Evolutionary conservation across 164 flowering plant genomes (phyloP).

Genomic region (Taxillus chinensis): DNA sequence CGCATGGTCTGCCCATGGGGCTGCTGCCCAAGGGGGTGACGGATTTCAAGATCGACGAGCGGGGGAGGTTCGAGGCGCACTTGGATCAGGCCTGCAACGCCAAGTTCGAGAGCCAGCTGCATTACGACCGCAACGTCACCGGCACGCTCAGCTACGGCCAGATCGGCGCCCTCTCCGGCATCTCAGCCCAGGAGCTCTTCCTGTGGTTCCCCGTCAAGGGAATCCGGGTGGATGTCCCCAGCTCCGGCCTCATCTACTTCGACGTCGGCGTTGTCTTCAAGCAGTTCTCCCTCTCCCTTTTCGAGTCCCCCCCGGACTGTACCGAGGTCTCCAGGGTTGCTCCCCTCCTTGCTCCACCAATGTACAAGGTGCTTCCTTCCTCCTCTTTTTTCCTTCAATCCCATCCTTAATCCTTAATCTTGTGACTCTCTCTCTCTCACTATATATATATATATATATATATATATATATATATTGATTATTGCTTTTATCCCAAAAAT

Average conservation of each 20-base stretch:
- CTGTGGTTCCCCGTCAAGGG: slow-evolving; percentile 43
- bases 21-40: slow-evolving; percentile 34
- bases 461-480: no score
- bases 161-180: slow-evolving; percentile 29
- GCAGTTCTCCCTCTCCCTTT: slow-evolving; percentile 34
- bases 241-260: slow-evolving; percentile 38
- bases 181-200: slow-evolving; percentile 37
- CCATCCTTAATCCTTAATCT: no score
- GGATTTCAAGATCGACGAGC: slow-evolving; percentile 17
- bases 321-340: slow-evolving; percentile 3
- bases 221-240: slow-evolving; percentile 37
- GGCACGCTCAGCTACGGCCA: slow-evolving; percentile 32
- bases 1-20: slow-evolving; percentile 30
- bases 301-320: slow-evolving; percentile 37
- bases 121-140: slow-evolving; percentile 29
- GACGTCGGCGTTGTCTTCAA: slow-evolving; percentile 39
- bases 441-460: no score
- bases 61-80: slow-evolving; percentile 30
- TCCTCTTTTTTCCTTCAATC: no score
- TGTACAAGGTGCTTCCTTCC: no score
- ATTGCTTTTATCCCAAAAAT: no score
- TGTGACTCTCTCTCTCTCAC: no score
- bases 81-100: slow-evolving; percentile 30
- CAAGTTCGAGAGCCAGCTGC: slow-evolving; percentile 31
- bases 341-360: no score